Conservation (phyloP, 495 filamentous ascomycete genomes). For the Penicillium ochrochloron region DNA sequence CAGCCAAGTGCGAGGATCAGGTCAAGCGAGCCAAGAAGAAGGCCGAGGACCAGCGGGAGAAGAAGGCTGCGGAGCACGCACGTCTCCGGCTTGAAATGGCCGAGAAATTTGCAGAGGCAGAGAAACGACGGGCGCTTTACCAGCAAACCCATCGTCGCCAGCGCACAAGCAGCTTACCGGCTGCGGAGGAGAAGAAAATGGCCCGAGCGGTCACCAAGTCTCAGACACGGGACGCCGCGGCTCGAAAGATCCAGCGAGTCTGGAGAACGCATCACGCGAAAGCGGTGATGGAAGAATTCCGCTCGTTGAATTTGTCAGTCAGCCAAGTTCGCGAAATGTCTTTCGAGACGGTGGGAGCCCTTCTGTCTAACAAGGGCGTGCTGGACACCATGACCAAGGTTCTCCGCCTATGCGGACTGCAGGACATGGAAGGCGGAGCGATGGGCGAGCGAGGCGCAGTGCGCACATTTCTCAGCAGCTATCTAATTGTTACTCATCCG, state of each 20-base stretch:
- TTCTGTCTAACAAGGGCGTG: constrained; percentile 78
- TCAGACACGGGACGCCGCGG: constrained; percentile 70
- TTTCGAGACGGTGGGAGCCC: constrained; percentile 79
- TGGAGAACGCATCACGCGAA: constrained; percentile 70
- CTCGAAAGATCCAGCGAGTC: constrained; percentile 71
- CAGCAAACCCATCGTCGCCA: constrained; percentile 63
- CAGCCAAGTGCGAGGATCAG: constrained; percentile 92
- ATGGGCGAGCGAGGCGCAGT: constrained; percentile 78
- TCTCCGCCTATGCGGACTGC: constrained; percentile 75
- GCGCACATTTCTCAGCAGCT: constrained; percentile 89
- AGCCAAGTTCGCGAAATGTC: constrained; percentile 71
- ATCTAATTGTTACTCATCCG: constrained; percentile 90
- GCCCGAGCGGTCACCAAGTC: constrained; percentile 41
- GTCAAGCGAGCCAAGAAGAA: constrained; percentile 92
- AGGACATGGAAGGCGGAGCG: constrained; percentile 69
- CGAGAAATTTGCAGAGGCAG: constrained; percentile 85
- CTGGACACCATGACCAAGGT: constrained; percentile 71
- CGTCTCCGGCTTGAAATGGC: constrained; percentile 80
- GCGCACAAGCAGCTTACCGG: constrained; percentile 66
- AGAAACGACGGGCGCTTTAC: constrained; percentile 64
- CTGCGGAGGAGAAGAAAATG: constrained; percentile 60
- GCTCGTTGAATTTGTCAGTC: constrained; percentile 71
- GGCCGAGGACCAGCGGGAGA: constrained; percentile 89
- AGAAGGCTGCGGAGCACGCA: constrained; percentile 82
- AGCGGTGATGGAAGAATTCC: constrained; percentile 68